phyloP scores from a whole-genome alignment of 768 basidiomycete species.

The Russula olivacea region DNA sequence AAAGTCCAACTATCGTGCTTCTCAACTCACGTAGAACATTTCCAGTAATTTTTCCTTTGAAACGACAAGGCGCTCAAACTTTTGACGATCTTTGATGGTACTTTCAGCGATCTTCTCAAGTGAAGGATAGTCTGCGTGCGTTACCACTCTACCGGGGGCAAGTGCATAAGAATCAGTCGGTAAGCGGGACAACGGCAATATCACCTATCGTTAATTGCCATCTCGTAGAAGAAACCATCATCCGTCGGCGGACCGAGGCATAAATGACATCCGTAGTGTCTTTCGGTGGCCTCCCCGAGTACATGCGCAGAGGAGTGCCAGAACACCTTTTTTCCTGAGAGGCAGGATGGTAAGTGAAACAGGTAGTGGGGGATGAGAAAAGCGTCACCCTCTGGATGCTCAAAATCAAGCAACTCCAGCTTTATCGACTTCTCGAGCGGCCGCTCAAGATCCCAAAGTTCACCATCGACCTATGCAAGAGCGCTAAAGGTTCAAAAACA shows the following conservation, averaged over 20 bases:
- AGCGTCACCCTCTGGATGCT: constrained; percentile 71
- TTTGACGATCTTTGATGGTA: constrained; percentile 94
- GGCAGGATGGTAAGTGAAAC: background rate
- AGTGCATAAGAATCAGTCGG: background rate
- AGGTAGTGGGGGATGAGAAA: background rate
- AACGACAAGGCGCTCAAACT: constrained; percentile 89
- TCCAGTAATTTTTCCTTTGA: constrained; percentile 92
- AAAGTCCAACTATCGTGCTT: background rate
- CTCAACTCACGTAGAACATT: constrained; percentile 75
- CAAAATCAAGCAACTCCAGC: constrained; percentile 87
- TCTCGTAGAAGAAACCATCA: constrained; percentile 99
- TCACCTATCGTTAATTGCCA: constrained; percentile 80
- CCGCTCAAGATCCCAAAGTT: constrained; percentile 91
- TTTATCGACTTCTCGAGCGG: constrained; percentile 83
- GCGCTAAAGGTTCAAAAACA: background rate
- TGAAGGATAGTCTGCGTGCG: constrained; percentile 75
- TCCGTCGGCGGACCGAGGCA: constrained; percentile 96
- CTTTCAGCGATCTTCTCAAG: constrained; percentile 85
- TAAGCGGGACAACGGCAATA: constrained; percentile 4
- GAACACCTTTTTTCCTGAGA: constrained; percentile 87
- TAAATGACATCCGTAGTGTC: constrained; percentile 94
- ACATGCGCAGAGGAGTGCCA: constrained; percentile 99
- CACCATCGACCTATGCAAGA: constrained; percentile 60
- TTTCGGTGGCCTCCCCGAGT: constrained; percentile 91
- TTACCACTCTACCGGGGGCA: constrained; percentile 53